Conservation (phyloP, 1,284 basidiomycete species). For the Flammula alnicola region DNA sequence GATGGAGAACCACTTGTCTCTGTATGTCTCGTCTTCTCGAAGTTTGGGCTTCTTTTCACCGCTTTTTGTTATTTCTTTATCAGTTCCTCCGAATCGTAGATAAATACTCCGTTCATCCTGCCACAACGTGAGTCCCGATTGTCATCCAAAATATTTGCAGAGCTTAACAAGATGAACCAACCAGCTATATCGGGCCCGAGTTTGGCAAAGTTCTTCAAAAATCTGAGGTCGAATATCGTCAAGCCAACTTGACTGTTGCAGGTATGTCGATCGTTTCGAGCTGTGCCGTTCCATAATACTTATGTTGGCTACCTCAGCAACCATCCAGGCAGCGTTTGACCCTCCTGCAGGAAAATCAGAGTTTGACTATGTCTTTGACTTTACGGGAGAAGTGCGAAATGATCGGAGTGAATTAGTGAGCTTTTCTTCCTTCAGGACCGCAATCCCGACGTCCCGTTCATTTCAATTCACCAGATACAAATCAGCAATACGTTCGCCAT, state of each 20-base stretch:
- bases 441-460: conserved; percentile 4
- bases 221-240: conserved; percentile 78
- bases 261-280: conserved; percentile 54
- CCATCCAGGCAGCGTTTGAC: conserved; percentile 68
- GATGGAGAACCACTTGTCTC: conserved; percentile 73
- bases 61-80: conserved; percentile 13
- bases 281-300: too few relatives aligned
- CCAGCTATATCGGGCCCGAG: conserved; percentile 78
- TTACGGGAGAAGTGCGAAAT: conserved; percentile 79
- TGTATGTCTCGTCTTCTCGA: conserved; percentile 47
- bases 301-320: conserved; percentile 45
- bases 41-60: background rate
- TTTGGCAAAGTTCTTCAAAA: conserved; percentile 74
- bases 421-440: background rate
- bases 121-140: conserved; percentile 74
- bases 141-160: conserved; percentile 7
- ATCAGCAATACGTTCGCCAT: conserved; percentile 80
- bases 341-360: conserved; percentile 66
- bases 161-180: conserved; percentile 9
- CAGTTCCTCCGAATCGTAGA: conserved; percentile 83
- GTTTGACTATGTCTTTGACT: conserved; percentile 80
- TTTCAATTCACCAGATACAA: conserved; percentile 58
- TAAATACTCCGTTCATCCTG: conserved; percentile 81
- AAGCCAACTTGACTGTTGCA: conserved; percentile 78
- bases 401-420: conserved; percentile 79